Conservation (phyloP, 768 basidiomycete genomes). For the Rhodotorula graminis region DNA sequence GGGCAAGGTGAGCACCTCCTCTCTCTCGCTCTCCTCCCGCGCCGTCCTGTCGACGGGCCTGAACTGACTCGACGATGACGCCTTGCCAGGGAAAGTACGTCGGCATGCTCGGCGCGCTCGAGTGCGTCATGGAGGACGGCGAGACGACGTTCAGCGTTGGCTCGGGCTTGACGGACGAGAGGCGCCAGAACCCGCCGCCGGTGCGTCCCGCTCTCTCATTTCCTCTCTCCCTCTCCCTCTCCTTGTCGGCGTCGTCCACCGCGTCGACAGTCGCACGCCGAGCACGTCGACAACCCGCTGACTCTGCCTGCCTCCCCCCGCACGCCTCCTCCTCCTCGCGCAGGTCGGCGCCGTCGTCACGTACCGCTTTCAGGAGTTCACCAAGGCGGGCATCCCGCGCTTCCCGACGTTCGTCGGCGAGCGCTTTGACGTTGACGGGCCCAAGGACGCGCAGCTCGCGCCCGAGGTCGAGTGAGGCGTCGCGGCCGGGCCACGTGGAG, state of each 20-base stretch:
- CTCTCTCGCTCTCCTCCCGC: not conserved
- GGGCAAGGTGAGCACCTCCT: conserved; percentile 24
- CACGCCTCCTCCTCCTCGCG: too few relatives aligned
- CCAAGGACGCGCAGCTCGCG: conserved; percentile 20
- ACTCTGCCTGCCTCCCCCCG: not conserved
- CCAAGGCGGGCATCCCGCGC: conserved; percentile 30
- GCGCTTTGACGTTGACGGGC: conserved; percentile 13
- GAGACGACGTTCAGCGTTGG: conserved; percentile 29
- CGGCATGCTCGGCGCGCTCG: conserved; percentile 35
- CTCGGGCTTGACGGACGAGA: conserved; percentile 37
- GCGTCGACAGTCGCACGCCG: not conserved
- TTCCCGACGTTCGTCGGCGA: conserved; percentile 40
- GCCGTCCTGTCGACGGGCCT: too few relatives aligned
- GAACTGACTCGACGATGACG: too few relatives aligned
- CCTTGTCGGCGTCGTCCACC: not conserved
- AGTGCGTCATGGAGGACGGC: conserved; percentile 34
- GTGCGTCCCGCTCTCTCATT: not conserved
- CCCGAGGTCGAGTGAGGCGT: not conserved
- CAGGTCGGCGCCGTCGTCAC: conserved; percentile 39
- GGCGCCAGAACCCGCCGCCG: conserved; percentile 25
- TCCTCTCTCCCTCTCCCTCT: too few relatives aligned
- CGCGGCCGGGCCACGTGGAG: too few relatives aligned
- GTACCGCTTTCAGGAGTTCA: conserved; percentile 36
- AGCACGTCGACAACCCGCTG: not conserved
- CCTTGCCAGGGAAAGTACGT: conserved; percentile 37